Evolutionary conservation across 2,329 filamentous ascomycete genomes (phyloP), one percentile per base, ranked within the genome.

Genomic region (Phaeosphaeria sp.): DNA sequence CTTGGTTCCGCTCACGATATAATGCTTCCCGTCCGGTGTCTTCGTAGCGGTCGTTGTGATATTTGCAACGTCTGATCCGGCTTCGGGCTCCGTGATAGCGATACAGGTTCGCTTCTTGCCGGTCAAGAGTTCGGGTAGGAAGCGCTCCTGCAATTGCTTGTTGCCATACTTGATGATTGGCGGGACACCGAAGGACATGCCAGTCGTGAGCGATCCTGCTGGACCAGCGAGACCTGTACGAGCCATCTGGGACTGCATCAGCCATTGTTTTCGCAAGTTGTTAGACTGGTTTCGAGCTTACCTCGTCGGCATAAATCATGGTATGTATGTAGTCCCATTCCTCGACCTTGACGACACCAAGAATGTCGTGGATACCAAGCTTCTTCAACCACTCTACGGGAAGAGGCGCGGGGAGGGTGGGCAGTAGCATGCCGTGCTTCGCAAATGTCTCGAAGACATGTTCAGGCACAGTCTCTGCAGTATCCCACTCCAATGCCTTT

Each of bases 51-150:
- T 90, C 0, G 90, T 92, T 3, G 83, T 82, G 63, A 92, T 90
- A 67, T 89, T 89, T 6, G 89, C 88, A 1, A 93, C 90, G 71
- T 93, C 90, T 52, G 84, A 88, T 0, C 90, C 90, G 0, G 89
- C 89, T 52, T 86, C 87, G 0, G 90, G 90, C 72, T 93, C 90
- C 0, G 90, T 93, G 66, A 93, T 92, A 10, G 90, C 90, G 64
- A 93, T 92, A 68, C 90, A 93, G 15, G 82, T 82, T 43, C 90
- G 81, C 77, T 88, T 91, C 70, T 82, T 83, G 6, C 89, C 88
- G 0, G 83, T 84, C 13, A 93, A 79, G 0, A 92, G 80, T 50
- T 90, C 88, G 0, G 90, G 89, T 7, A 93, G 78, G 91, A 89
- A 88, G 10, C 83, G 81, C 62, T 89, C 85, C 74, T 91, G 87